A percentile compares a stretch with the other conserved stretches of the same genome.
These are phyloP conservation scores for Daldinia concentrica DNA, from an alignment of 495 filamentous ascomycete species.

Conservation along the genomic window DNA sequence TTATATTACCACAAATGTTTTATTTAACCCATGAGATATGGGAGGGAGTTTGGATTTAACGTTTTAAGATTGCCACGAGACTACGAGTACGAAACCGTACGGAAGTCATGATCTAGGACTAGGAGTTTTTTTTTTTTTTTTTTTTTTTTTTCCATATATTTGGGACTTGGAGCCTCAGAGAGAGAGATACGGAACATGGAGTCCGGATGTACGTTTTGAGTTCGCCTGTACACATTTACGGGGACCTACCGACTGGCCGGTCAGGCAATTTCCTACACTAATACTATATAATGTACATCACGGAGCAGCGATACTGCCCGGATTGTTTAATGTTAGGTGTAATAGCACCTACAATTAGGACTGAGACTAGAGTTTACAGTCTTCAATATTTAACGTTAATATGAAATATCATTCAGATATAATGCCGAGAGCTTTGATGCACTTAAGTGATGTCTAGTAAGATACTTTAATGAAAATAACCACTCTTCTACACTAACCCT, in stretches of 20 bases:
- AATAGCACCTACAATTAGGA: not conserved
- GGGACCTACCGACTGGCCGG: slow-evolving; percentile 5
- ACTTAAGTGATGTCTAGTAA: not conserved
- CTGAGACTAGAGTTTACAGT: not conserved
- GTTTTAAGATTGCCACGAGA: slow-evolving; percentile 35
- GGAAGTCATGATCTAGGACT: slow-evolving; percentile 1
- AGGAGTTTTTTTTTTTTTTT: not conserved
- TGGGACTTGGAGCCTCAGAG: slow-evolving; percentile 1
- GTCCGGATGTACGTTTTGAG: slow-evolving; percentile 23
- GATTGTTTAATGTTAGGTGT: slow-evolving; percentile 1
- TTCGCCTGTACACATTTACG: slow-evolving; percentile 33
- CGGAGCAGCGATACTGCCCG: not conserved
- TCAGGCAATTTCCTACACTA: slow-evolving; percentile 1
- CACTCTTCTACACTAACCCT: too few species aligned
- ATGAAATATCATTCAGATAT: not conserved
- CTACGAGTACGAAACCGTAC: slow-evolving; percentile 17
- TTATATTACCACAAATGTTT: slow-evolving; percentile 1
- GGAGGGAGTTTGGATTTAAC: slow-evolving; percentile 6
- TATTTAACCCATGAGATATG: not conserved
- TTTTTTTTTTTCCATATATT: not conserved
- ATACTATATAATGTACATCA: slow-evolving; percentile 22
- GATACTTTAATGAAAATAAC: not conserved
- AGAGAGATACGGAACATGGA: not conserved
- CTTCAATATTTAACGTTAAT: not conserved
- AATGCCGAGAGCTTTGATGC: not conserved